These are phyloP conservation scores for Boletus bicolor DNA, from an alignment of 768 basidiomycete genomes.

Conservation along the genomic window DNA sequence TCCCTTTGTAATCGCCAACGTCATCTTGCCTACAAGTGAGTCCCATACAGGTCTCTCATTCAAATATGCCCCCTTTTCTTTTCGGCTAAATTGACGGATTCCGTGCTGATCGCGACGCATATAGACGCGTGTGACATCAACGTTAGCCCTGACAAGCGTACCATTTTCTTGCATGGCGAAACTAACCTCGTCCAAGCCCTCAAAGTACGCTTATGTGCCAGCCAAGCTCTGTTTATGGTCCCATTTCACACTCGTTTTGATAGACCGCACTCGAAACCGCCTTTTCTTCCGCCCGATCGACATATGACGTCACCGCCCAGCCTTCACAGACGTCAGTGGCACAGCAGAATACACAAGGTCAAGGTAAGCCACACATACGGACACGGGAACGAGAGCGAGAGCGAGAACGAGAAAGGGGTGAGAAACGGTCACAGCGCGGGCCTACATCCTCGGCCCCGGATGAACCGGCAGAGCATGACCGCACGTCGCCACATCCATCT, in stretches of 20 bases:
- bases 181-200: conserved; percentile 71
- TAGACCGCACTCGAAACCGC: conserved; percentile 64
- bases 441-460: background rate
- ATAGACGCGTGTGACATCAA: conserved; percentile 87
- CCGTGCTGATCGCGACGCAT: background rate
- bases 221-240: background rate
- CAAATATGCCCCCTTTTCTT: background rate
- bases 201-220: conserved; percentile 47
- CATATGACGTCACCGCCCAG: conserved; percentile 51
- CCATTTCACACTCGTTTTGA: background rate
- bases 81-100: background rate
- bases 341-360: conserved; percentile 2
- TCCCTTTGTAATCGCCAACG: conserved; percentile 82
- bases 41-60: background rate
- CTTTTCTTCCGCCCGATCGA: conserved; percentile 71
- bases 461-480: background rate
- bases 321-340: conserved; percentile 17
- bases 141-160: conserved; percentile 95
- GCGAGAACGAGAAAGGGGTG: background rate
- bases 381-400: background rate
- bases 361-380: background rate
- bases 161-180: conserved; percentile 88
- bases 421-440: conserved; percentile 1
- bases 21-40: conserved; percentile 76
- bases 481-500: background rate